phyloP scores from a whole-genome alignment of 2,329 filamentous ascomycete genomes.

The Stagonosporopsis rhizophila region DNA sequence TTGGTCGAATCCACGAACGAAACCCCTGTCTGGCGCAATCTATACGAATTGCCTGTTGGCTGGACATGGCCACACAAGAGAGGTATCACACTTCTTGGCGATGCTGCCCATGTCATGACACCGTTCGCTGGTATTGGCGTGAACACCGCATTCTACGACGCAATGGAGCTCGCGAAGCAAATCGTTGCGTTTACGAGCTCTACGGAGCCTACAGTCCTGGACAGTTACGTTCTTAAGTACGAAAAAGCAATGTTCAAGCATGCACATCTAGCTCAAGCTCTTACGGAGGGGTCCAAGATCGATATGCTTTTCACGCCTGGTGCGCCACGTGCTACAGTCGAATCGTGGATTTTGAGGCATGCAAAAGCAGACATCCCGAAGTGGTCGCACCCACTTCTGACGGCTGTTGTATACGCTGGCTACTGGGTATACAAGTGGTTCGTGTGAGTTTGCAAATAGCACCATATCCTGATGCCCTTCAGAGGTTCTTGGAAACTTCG shows the following conservation, averaged over 20 bases:
- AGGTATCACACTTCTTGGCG: conserved; percentile 52
- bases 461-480: background rate
- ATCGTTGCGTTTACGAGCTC: conserved; percentile 37
- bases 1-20: conserved; percentile 36
- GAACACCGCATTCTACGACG: conserved; percentile 48
- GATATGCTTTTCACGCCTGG: conserved; percentile 59
- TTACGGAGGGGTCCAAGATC: conserved; percentile 55
- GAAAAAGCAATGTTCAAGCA: conserved; percentile 50
- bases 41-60: conserved; percentile 52
- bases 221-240: conserved; percentile 38
- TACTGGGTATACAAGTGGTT: conserved; percentile 32
- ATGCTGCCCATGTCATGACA: conserved; percentile 53
- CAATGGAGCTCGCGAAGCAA: conserved; percentile 43
- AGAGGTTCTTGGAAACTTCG: too few relatives aligned
- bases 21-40: conserved; percentile 29
- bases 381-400: conserved; percentile 28
- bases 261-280: conserved; percentile 42
- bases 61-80: conserved; percentile 45
- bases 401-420: conserved; percentile 20
- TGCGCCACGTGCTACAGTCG: conserved; percentile 54
- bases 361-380: conserved; percentile 20
- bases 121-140: conserved; percentile 49
- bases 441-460: conserved; percentile 2
- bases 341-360: conserved; percentile 39
- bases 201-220: conserved; percentile 24